Evolutionary conservation across 2,329 filamentous ascomycete species (phyloP), one percentile per base, ranked within the genome.

Genomic region (Ustilaginoidea virens): DNA sequence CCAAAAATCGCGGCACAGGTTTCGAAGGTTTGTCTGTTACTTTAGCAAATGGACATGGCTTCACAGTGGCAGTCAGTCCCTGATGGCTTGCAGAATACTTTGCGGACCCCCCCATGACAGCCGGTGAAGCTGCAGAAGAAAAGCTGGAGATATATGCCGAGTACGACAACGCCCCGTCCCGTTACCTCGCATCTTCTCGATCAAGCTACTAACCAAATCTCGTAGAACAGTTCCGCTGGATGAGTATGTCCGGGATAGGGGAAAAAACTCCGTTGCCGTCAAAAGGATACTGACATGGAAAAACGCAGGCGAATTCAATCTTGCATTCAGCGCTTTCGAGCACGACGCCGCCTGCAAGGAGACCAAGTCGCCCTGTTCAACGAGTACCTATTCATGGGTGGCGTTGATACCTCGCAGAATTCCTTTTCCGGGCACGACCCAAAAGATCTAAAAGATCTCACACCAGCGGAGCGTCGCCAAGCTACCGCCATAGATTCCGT

Each of bases 311-410:
- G 90, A 26, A 82, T 96, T 23, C 77, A 94, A 45, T 68, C 75
- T 16, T 90, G 82, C 26, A 79, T 96, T 31, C 74, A 85, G 39
- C 77, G 83, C 10, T 98, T 77, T 55, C 73, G 79, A 36, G 63
- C 69, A 20, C 79, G 75, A 26, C 78, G 86, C 18, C 85, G 80
- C 38, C 67, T 93, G 33, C 69, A 79, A 33, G 51, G 60, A 9
- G 60, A 70, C 4, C 72, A 73, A 15, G 51, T 60, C 4, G 58
- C 65, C 12, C 56, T 85, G 19, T 90, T 98, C 53, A 65, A 70
- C 43, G 80, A 80, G 38, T 93, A 90, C 45, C 68, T 96, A 33
- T 65, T 70, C 20, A 77, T 87, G 25, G 90, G 90, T 3, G 87
- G 90, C 4, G 66, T 98, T 23, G 74, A 83, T 24, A 58, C 65